Base-by-base conservation (phyloP, 1,139 yeast species). In the Debaryomyces subglobosus region DNA sequence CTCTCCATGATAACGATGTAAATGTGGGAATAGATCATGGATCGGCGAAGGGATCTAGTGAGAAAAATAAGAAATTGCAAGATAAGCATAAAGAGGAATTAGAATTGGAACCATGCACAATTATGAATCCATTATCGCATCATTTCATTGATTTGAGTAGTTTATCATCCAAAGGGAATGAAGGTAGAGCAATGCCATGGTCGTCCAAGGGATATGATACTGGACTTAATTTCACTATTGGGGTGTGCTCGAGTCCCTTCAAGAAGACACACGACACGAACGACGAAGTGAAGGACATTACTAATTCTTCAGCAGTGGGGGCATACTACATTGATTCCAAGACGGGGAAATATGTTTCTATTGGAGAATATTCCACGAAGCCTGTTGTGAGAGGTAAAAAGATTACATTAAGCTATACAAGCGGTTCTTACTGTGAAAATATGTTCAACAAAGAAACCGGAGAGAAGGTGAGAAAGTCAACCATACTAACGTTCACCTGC, bases 341-440 rank as follows among this genome's bases (percentile, higher is more conserved):
- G 13, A 77, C 82, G 12, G 69, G 72, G 12, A 74, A 77, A 52
- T 77, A 79, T 44, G 74, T 74, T 4, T 86, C 96, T 5, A 79
- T 90, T 45, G 97, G 96, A 1, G 77, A 82, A 53, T 79, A 67
- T 55, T 71, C 81, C 20, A 74, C 84, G 1, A 66, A 69, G 12
- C 96, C 96, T 3, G 72, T 71, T 24, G 85, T 86, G 57, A 71
- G 89, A 51, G 96, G 96, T 10, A 78, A 84, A 49, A 87, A 87
- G 61, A 65, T 91, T 49, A 79, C 89, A 0, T 65, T 91, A 52
- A 85, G 85, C 34, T 91, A 91, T 65, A 77, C 71, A 38, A 79
- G 82, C 57, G 97, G 97, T 2, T 82, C 90, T 23, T 78, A 72
- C 53, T 91, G 97, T 67, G 69, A 69, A 29, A 63, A 72, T 29